Percentiles rank a stretch among this genome's conserved stretches.
Conservation (phyloP, 345 rosid species). For the Corchorus olitorius region DNA sequence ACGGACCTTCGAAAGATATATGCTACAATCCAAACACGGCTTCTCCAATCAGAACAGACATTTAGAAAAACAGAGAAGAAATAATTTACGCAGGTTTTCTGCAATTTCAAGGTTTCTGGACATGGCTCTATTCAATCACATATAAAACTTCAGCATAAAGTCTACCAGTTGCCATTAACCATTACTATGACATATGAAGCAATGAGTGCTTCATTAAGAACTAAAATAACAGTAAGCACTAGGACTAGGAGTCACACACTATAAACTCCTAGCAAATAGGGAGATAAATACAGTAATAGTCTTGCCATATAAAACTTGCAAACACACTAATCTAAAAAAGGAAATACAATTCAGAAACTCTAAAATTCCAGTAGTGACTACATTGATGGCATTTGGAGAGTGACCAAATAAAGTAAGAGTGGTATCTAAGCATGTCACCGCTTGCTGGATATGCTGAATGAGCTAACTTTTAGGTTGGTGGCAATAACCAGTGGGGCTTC, state of each 20-base stretch:
- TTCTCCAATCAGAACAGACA: background rate
- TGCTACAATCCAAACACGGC: background rate
- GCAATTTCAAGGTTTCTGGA: background rate
- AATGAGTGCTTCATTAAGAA: background rate
- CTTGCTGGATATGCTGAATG: slow-evolving; percentile 91
- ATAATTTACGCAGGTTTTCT: background rate
- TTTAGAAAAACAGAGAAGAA: background rate
- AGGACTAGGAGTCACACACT: background rate
- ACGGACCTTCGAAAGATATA: background rate
- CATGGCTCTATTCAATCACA: background rate
- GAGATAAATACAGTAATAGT: background rate
- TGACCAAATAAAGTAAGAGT: slow-evolving; percentile 3
- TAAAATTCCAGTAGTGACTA: slow-evolving; percentile 16
- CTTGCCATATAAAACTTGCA: background rate
- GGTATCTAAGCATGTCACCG: slow-evolving; percentile 37
- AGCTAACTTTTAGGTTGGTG: slow-evolving; percentile 92
- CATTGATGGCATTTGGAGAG: slow-evolving; percentile 10
- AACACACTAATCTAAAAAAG: slow-evolving; percentile 8
- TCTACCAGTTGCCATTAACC: background rate
- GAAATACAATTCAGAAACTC: slow-evolving; percentile 18
- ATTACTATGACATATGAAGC: background rate
- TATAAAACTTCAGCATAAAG: background rate
- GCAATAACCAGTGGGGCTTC: slow-evolving; percentile 99
- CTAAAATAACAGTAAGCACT: background rate
- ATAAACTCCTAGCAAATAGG: background rate